Evolutionary conservation across 768 basidiomycete genomes (phyloP), one percentile per base, ranked within the genome.

Genomic region (Leccinum sublutescens): DNA sequence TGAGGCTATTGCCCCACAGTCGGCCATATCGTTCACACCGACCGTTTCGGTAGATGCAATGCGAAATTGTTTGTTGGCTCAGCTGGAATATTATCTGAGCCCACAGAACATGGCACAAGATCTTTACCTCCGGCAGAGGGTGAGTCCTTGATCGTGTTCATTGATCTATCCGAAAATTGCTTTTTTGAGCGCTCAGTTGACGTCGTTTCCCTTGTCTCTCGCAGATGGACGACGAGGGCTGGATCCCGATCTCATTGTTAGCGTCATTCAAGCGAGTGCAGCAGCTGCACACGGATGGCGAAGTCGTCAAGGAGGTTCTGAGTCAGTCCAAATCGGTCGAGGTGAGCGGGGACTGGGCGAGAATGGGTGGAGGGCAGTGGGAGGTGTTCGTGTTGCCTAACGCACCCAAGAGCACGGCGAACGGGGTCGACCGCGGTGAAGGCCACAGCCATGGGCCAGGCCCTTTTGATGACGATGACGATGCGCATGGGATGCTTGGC

Each of bases 31-130:
- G 2, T 70, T 77, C 19, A 82, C 86, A 4, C 49, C 57, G 11
- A 56, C 79, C 49, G 74, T 82, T 2, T 80, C 85, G 2, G 69
- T 91, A 12, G 92, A 95, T 67, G 74, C 83, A 23, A 85, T 82
- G 52, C 73, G 85, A 52, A 88, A 80, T 66, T 85, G 82, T 69
- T 77, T 96, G 27, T 81, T 96, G 48, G 87, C 85, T 1, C 90
- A 96, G 73, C 75, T 96, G 54, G 95, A 96, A 74, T 97, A 93
- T 73, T 98, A 96, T 76, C 79, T 98, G 64, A 92, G 93, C 65
- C 79, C 88, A 57, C 87, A 97, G 70, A 97, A 96, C 70, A 80
- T 98, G 76, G 89, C 83, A n/a, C 84, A 86, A 69, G 95, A 98
- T 71, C 81, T 89, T 64, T 96, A 82, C 75, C 78, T 98, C 36